Evolutionary conservation across 257 asterid genomes (phyloP), one percentile per base, ranked within the genome.

Genomic region (Rhazya stricta): DNA sequence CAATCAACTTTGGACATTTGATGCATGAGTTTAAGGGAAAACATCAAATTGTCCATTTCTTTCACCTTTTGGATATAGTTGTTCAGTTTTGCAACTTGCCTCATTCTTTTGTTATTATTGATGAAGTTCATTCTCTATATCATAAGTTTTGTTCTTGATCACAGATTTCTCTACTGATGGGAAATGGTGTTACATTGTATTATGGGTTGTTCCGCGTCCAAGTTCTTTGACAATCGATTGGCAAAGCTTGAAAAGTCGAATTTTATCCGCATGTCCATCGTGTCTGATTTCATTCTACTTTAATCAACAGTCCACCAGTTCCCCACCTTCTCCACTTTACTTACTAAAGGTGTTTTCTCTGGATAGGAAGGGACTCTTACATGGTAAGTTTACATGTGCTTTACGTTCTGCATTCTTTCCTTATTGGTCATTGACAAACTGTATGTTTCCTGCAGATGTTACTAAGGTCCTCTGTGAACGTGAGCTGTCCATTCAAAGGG

Each of bases 121-220:
- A 19, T 21, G 27, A 65, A 21, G 30, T 65, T 36, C 54, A 9
- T 16, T 23, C 36, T 72, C 70, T 2, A 39, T 62, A 23, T 66
- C 43, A 25, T 69, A 73, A n/a, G 21, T 61, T 15, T 30, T 65
- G 51, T 16, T 70, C n/a, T 30, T 82, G 36, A 53, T 19, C 80
- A 73, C 84, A 86, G 90, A 86, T 86, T 80, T 86, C 68, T 73
- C 88, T 36, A 86, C 90, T 15, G 90, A 86, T 74, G 90, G 88
- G 70, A 86, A 84, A 79, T 86, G 90, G 90, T 86, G 90, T 77
- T 86, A 86, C 76, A 78, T 86, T 9, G 88, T 86, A 56, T 60
- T 86, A 66, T 84, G 88, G 88, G 85, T 86, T 68, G 81, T 84
- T 45, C 83, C 88, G 1, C 83, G 84, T 34, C 87, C 85, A 72